Evolutionary conservation across 1,139 yeast genomes (phyloP).

Genomic region (Pichia sp.): DNA sequence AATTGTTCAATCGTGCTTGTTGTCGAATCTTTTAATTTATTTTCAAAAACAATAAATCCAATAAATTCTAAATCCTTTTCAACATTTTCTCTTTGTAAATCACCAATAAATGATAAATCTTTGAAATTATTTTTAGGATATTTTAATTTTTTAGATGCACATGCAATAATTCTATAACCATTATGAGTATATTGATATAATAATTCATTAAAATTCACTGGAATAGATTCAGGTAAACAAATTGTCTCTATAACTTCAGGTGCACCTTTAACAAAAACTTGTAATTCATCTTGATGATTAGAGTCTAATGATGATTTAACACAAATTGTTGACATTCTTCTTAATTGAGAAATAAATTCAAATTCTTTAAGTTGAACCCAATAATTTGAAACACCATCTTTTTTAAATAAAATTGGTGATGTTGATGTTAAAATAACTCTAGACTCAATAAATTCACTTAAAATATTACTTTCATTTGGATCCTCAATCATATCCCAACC

Average conservation of each 20-base stretch:
- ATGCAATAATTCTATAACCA: constrained; percentile 92
- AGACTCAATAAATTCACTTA: constrained; percentile 22
- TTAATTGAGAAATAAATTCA: constrained; percentile 76
- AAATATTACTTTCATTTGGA: constrained; percentile 35
- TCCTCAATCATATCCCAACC: constrained; percentile 71
- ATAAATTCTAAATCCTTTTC: constrained; percentile 66
- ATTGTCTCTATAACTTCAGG: constrained; percentile 90
- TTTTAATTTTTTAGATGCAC: constrained; percentile 59
- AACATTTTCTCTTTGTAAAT: constrained; percentile 50
- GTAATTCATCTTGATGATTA: constrained; percentile 20
- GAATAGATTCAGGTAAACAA: constrained; percentile 65
- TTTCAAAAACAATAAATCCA: constrained; percentile 90
- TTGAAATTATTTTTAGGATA: constrained; percentile 24
- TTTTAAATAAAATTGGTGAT: constrained; percentile 43
- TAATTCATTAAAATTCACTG: constrained; percentile 64
- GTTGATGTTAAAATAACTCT: constrained; percentile 37
- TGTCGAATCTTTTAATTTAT: constrained; percentile 71
- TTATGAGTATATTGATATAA: constrained; percentile 82
- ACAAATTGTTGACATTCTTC: constrained; percentile 86
- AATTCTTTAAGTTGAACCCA: constrained; percentile 56
- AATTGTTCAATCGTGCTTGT: constrained; percentile 53
- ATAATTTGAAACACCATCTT: constrained; percentile 11
- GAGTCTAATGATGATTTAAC: constrained; percentile 28
- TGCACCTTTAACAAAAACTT: constrained; percentile 84
- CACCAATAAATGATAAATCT: constrained; percentile 29